phyloP scores from a whole-genome alignment of 331 rosid species.

The Pyrus hybrid region DNA sequence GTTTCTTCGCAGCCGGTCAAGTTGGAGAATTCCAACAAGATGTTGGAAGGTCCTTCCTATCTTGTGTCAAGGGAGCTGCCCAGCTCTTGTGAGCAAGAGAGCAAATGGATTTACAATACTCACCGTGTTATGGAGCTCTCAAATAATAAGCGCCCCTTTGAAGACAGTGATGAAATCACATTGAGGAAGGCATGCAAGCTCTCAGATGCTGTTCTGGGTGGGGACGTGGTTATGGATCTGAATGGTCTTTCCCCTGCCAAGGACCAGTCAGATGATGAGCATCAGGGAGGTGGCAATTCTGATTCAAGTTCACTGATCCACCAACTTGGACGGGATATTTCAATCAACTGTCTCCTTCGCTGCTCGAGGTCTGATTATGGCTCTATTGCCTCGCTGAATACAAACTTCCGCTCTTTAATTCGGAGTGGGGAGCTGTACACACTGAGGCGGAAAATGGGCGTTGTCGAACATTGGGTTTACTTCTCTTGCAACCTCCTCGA shows the following conservation, averaged over 20 bases:
- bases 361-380: constrained; percentile 56
- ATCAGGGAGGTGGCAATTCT: constrained; percentile 26
- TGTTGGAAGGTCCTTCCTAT: constrained; percentile 88
- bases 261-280: constrained; percentile 33
- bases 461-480: constrained; percentile 64
- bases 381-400: constrained; percentile 35
- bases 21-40: constrained; percentile 27
- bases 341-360: constrained; percentile 36
- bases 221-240: constrained; percentile 2
- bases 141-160: constrained; percentile 35
- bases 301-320: constrained; percentile 54
- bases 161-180: constrained; percentile 28
- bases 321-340: constrained; percentile 52
- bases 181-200: constrained; percentile 24
- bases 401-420: constrained; percentile 37
- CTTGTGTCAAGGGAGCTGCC: constrained; percentile 64
- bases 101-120: constrained; percentile 56
- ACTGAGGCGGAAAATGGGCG: constrained; percentile 37
- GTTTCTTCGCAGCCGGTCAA: constrained; percentile 8
- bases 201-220: constrained; percentile 12
- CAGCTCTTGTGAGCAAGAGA: constrained; percentile 67
- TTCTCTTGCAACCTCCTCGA: constrained; percentile 48
- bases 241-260: constrained; percentile 9
- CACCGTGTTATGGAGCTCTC: constrained; percentile 39
- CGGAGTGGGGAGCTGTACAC: constrained; percentile 40